Base-by-base conservation (phyloP, 2,329 filamentous ascomycete species). In the Neonectria magnoliae region DNA sequence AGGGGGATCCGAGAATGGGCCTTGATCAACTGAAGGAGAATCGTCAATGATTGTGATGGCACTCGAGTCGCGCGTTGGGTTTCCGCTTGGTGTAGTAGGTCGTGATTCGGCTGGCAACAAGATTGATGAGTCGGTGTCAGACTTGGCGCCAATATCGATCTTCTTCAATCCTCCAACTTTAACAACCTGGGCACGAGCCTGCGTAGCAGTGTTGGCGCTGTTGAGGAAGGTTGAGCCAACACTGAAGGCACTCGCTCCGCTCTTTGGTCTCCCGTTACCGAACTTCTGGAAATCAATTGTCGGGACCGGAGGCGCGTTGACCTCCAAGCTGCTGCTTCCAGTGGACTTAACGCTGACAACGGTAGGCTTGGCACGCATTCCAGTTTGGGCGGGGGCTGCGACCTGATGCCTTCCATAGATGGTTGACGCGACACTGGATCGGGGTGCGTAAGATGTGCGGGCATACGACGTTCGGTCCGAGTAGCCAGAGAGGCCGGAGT, bases 351-450 rank as follows among this genome's bases (percentile, higher is more conserved):
- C 94, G 73, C 93, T 97, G 76, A 99, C 94, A 76, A 98, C 91
- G 38, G 93, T 94, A 10, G 96, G 93, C 80, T 96, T 97, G 68
- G 92, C 92, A 65, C 94, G 89, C 76, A 95, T 92, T 63, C 93
- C 92, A 57, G 94, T 96, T 75, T 96, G 93, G 1, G 94, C 93
- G 1, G 94, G 91, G 84, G 92, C 76, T 85, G 94, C 71, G 41
- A 97, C 88, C 57, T 97, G 89, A 16, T 97, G 93, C 81, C 94
- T 95, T 70, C 93, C 92, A 76, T 98, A 98, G 57, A 97, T 93
- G 20, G 95, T 98, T 1, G 94, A 97, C 4, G 94, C 94, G 68
- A 98, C 92, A 75, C 92, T 94, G 53, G 87, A 90, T 61, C 89
- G 85, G 36, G 86, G 85, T 2, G 85, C 86, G 65, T 87, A 88